phyloP scores from a whole-genome alignment of 148 eudicot species.

The Fallopia convolvulus region DNA sequence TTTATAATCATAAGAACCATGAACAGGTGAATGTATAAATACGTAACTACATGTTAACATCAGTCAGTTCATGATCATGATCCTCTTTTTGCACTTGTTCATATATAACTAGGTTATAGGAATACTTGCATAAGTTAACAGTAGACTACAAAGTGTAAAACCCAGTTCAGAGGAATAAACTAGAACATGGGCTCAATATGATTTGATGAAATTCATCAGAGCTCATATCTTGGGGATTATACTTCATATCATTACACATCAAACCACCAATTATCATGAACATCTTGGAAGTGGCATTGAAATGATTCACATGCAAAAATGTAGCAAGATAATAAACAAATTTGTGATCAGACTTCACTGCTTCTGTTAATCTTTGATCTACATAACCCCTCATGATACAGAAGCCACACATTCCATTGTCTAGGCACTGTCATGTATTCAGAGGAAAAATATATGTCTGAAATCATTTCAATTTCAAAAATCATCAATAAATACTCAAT shows the following conservation, averaged over 20 bases:
- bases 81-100: not conserved
- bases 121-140: not conserved
- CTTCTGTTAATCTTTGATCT: not conserved
- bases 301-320: not conserved
- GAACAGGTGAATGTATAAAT: not conserved
- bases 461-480: not conserved
- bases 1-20: not conserved
- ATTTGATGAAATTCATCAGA: not conserved
- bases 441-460: not conserved
- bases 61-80: not conserved
- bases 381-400: not conserved
- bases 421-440: not conserved
- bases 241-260: not conserved
- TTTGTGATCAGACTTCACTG: not conserved
- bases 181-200: not conserved
- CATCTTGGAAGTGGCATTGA: not conserved
- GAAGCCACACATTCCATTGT: not conserved
- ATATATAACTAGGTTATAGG: not conserved
- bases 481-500: not conserved
- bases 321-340: not conserved
- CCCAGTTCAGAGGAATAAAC: not conserved
- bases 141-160: not conserved
- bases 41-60: not conserved
- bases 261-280: not conserved
- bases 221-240: not conserved